These are phyloP conservation scores for Cytospora schulzeri DNA, from an alignment of 2,329 filamentous ascomycete species.

Conservation along the genomic window DNA sequence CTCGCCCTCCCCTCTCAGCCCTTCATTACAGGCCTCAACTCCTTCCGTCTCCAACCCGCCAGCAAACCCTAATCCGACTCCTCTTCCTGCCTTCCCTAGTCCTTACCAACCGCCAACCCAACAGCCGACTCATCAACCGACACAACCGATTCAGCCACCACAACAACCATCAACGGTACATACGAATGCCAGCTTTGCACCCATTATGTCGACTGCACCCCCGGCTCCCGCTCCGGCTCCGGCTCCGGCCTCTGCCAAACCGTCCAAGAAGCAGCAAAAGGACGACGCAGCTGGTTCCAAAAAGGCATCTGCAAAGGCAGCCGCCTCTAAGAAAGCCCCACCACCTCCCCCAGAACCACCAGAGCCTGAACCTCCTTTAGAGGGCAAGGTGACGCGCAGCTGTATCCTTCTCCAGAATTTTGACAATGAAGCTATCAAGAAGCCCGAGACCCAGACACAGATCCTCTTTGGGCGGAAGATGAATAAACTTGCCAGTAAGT, in stretches of 20 bases:
- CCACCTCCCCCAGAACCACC: conserved; percentile 37
- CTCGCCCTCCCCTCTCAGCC: conserved; percentile 31
- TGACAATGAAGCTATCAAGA: conserved; percentile 56
- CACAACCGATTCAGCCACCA: too few species aligned
- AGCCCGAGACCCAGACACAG: conserved; percentile 59
- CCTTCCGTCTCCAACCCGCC: not conserved
- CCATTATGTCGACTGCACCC: conserved; percentile 10
- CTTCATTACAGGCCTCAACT: conserved; percentile 12
- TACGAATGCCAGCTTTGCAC: conserved; percentile 25
- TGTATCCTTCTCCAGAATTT: conserved; percentile 64
- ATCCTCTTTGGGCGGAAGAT: conserved; percentile 63
- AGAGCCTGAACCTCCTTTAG: conserved; percentile 36
- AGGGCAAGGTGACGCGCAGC: conserved; percentile 58
- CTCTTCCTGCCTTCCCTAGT: conserved; percentile 4
- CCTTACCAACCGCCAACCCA: conserved; percentile 5
- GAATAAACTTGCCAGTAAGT: conserved; percentile 57
- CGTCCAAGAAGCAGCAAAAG: conserved; percentile 24
- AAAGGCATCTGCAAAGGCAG: conserved; percentile 20
- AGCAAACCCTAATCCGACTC: conserved; percentile 6
- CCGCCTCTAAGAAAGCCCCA: conserved; percentile 28
- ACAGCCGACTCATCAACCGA: too few species aligned
- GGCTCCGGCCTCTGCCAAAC: not conserved
- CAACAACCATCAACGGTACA: conserved; percentile 18
- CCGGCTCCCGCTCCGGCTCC: not conserved
- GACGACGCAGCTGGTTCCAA: conserved; percentile 12